Evolutionary conservation across 179 eudicot genomes (phyloP), one percentile per base, ranked within the genome.

Genomic region (Nepenthes alata): DNA sequence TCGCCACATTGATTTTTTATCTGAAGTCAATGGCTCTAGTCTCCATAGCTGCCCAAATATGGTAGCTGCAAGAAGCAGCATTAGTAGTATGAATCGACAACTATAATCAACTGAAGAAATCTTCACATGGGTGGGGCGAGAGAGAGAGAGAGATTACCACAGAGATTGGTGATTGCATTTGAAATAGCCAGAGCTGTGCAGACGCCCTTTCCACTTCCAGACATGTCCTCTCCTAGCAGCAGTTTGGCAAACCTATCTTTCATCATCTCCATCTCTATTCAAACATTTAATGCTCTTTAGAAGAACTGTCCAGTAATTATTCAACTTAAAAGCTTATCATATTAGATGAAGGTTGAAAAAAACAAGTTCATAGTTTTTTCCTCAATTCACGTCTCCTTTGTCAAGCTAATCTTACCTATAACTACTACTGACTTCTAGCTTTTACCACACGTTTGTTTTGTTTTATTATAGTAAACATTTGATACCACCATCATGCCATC

Each of bases 41-140:
- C 84, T 81, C 89, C 89, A 81, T 16, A 84, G 71, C 75, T 84
- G 89, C 64, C 89, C 89, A 77, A 81, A 84, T 52, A 79, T 41
- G 58, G 86, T 79, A 63, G 86, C 89, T 84, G 55, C 0, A 34
- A 12, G 47, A 35, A 39, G 15, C 49, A 63, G 37, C 38, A 61
- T 25, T 14, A 9, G 25, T 25, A 47, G 39, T 13, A 13, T 6
- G 11, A 34, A 10, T 11, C 10, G 12, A 8, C 55, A 41, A 37
- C 15, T 3, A 13, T 37, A 60, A 10, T 11, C 53, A 50, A 41
- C 5, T 1, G 45, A 41, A 41, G 45, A 41, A 41, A 41, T 7
- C 45, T 41, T 41, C 6, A 41, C 2, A 41, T 7, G 5, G 45
- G 25, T 25, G 25, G 25, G 25, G 25, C n/a, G 25, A 25, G 25